Conservation (phyloP, 441 rosid species). For the Erodium trifolium region DNA sequence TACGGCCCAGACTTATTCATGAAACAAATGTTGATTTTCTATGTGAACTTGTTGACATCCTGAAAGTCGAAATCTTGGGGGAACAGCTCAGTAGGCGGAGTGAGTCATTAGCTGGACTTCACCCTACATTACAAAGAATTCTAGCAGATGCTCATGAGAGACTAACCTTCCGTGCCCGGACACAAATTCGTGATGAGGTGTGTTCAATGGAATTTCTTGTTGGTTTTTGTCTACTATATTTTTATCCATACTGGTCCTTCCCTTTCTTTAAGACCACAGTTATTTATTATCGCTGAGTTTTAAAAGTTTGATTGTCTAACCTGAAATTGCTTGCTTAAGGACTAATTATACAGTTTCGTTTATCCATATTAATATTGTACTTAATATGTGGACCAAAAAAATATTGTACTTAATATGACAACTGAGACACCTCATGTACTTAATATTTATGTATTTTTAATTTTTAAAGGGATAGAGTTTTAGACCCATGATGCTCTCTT, state of each 20-base stretch:
- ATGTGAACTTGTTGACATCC: conserved; percentile 91
- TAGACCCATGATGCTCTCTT: not conserved
- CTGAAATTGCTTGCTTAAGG: not conserved
- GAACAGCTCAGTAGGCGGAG: conserved; percentile 72
- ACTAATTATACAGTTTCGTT: not conserved
- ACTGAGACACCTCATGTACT: not conserved
- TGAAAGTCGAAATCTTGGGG: conserved; percentile 86
- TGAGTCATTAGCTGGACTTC: conserved; percentile 76
- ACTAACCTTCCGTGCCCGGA: conserved; percentile 91
- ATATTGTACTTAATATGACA: not conserved
- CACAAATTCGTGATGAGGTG: conserved; percentile 93
- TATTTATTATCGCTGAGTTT: conserved; percentile 1
- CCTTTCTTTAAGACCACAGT: not conserved
- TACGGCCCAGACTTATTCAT: conserved; percentile 90
- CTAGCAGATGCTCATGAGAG: conserved; percentile 88
- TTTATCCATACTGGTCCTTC: not conserved
- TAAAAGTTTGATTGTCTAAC: conserved; percentile 4
- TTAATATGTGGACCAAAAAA: not conserved
- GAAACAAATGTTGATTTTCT: conserved; percentile 83
- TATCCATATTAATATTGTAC: not conserved
- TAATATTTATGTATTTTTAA: not conserved
- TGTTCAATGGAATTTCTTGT: conserved; percentile 15
- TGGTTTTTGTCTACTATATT: conserved; percentile 5
- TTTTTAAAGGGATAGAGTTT: not conserved
- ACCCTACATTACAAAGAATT: conserved; percentile 84